Percentiles rank a stretch among this genome's conserved stretches.
Conservation (phyloP, 1,139 yeast genomes). For the Hyphopichia fennica region DNA sequence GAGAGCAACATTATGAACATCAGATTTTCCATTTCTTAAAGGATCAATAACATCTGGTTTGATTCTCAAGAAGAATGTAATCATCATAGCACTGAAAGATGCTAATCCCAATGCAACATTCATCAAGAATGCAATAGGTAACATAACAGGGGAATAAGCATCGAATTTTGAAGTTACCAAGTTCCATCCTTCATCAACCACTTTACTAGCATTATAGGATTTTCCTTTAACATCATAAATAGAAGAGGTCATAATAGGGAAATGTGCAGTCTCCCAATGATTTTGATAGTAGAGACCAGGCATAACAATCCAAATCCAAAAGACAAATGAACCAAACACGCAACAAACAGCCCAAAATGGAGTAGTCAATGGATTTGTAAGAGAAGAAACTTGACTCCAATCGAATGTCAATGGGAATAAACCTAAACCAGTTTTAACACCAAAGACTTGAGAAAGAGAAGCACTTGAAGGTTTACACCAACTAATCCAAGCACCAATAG, state of each 20-base stretch:
- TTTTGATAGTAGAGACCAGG: conserved; percentile 20
- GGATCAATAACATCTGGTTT: conserved; percentile 6
- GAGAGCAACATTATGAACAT: conserved; percentile 4
- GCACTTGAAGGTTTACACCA: conserved; percentile 9
- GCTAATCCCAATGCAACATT: conserved; percentile 12
- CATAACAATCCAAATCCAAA: conserved; percentile 21
- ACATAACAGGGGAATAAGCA: conserved; percentile 23
- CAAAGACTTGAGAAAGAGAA: conserved; percentile 43
- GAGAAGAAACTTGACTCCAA: conserved; percentile 31
- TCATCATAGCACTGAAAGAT: conserved; percentile 10
- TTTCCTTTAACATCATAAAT: conserved; percentile 44
- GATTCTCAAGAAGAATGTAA: conserved; percentile 8
- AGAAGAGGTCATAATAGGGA: conserved; percentile 15
- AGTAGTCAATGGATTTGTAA: conserved; percentile 9
- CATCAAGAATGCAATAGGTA: conserved; percentile 15
- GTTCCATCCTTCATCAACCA: conserved; percentile 35
- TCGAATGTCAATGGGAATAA: conserved; percentile 57
- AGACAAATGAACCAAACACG: conserved; percentile 25
- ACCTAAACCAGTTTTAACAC: conserved; percentile 52
- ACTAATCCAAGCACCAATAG: conserved; percentile 10
- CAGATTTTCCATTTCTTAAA: not conserved
- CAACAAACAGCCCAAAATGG: conserved; percentile 16
- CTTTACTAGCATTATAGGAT: conserved; percentile 40
- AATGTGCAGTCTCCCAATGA: conserved; percentile 10
- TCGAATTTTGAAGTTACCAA: conserved; percentile 46